A percentile compares a stretch with the other conserved stretches of the same genome.
Conservation (phyloP, 768 basidiomycete species). For the Kwoniella sp. region DNA sequence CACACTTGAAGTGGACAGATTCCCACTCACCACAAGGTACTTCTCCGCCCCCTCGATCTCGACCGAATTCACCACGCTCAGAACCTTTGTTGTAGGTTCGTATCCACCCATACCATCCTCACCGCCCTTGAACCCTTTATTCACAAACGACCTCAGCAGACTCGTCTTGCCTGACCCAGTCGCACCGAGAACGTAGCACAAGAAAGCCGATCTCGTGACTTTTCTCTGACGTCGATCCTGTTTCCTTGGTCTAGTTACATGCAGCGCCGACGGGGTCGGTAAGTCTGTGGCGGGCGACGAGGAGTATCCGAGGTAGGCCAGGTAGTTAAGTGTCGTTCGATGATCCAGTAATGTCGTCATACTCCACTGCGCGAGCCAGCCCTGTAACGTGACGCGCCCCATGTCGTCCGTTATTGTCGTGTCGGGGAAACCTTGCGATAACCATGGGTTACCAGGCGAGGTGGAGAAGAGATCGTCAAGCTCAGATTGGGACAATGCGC, state of each 20-base stretch:
- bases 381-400: constrained; percentile 91
- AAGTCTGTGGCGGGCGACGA: constrained; percentile 53
- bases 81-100: constrained; percentile 85
- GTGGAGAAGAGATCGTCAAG: constrained; percentile 88
- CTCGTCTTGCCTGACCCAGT: constrained; percentile 95
- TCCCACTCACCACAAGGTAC: constrained; percentile 85
- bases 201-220: constrained; percentile 85
- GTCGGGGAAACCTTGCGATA: constrained; percentile 84
- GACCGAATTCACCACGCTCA: constrained; percentile 91
- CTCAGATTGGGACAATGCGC: constrained; percentile 79
- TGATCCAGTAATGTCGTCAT: constrained; percentile 98
- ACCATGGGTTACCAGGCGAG: constrained; percentile 96
- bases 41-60: constrained; percentile 94
- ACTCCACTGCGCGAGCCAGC: constrained; percentile 98
- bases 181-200: constrained; percentile 91
- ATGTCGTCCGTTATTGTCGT: constrained; percentile 83
- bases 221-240: constrained; percentile 83
- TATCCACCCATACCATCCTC: constrained; percentile 62
- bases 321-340: constrained; percentile 85
- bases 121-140: constrained; percentile 67
- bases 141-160: constrained; percentile 78
- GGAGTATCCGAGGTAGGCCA: constrained; percentile 92
- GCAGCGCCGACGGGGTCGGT: constrained; percentile 72
- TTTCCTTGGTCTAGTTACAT: constrained; percentile 80
- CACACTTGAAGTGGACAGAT: no score